phyloP scores from a whole-genome alignment of 2,329 filamentous ascomycete species.

The Stachybotrys echinatus region DNA sequence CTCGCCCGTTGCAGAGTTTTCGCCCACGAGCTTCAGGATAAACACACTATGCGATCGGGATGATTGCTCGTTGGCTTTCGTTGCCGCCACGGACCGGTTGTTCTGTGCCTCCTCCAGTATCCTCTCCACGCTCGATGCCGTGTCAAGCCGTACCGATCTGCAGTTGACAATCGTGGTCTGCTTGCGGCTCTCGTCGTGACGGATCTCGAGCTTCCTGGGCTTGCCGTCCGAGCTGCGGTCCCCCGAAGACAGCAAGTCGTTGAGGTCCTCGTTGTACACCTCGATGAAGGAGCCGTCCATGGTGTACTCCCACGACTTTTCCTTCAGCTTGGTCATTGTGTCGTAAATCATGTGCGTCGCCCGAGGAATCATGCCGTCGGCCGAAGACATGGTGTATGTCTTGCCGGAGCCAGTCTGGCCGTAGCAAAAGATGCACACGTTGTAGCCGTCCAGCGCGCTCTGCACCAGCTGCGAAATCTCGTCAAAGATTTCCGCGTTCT shows the following conservation, averaged over 20 bases:
- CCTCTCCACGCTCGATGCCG: constrained; percentile 70
- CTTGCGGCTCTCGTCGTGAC: constrained; percentile 76
- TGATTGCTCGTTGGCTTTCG: constrained; percentile 94
- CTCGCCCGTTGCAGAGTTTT: constrained; percentile 72
- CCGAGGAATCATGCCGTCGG: constrained; percentile 90
- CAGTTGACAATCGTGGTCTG: constrained; percentile 80
- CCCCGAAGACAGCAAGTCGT: constrained; percentile 67
- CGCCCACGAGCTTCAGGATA: constrained; percentile 72
- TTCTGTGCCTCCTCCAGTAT: constrained; percentile 76
- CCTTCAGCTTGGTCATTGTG: constrained; percentile 74
- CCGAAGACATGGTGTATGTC: constrained; percentile 90
- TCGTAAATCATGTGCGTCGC: constrained; percentile 92
- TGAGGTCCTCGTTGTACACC: constrained; percentile 96
- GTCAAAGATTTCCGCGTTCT: constrained; percentile 85
- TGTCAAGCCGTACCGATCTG: constrained; percentile 70
- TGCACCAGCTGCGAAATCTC: constrained; percentile 97
- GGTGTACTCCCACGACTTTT: constrained; percentile 89
- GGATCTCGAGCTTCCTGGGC: constrained; percentile 78
- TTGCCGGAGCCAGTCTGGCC: constrained; percentile 97
- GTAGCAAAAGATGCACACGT: constrained; percentile 98
- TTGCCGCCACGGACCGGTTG: constrained; percentile 89
- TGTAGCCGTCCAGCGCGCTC: constrained; percentile 93
- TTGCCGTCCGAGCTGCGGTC: constrained; percentile 64
- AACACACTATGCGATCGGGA: constrained; percentile 96
- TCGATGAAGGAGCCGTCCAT: constrained; percentile 96